These are phyloP conservation scores for Trichoderma hamatum DNA, from an alignment of 2,329 filamentous ascomycete species.

Conservation along the genomic window DNA sequence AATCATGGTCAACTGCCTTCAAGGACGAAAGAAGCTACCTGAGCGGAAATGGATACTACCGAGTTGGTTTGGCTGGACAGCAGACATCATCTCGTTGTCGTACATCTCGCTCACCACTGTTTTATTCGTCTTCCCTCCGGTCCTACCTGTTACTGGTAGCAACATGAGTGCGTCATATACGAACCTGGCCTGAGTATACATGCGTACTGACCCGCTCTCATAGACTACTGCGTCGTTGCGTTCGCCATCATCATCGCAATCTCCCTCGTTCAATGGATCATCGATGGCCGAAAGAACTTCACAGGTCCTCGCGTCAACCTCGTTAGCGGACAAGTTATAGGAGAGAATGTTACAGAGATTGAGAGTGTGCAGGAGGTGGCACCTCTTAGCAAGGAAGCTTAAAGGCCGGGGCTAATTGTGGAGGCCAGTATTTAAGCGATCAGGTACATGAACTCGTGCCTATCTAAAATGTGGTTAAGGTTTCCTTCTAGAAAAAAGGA, in stretches of 20 bases:
- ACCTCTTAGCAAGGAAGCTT: conserved; percentile 3
- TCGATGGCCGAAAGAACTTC: conserved; percentile 52
- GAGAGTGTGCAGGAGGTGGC: neutral
- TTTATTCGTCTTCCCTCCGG: conserved; percentile 72
- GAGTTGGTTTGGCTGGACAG: conserved; percentile 42
- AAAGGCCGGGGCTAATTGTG: neutral
- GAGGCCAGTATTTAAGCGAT: neutral
- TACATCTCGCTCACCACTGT: conserved; percentile 71
- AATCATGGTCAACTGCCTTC: conserved; percentile 67
- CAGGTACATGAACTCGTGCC: neutral
- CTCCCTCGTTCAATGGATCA: conserved; percentile 47
- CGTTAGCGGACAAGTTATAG: conserved; percentile 13
- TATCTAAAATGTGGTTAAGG: neutral
- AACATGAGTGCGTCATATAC: conserved; percentile 59
- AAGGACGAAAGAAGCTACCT: conserved; percentile 66
- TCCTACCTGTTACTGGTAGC: conserved; percentile 62
- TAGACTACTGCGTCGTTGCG: conserved; percentile 50
- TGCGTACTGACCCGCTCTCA: neutral
- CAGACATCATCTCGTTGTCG: conserved; percentile 52
- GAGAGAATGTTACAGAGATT: conserved; percentile 3
- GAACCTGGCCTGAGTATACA: accelerated
- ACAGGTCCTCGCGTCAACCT: conserved; percentile 37
- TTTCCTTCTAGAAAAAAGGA: neutral
- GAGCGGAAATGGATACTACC: conserved; percentile 45
- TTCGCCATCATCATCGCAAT: conserved; percentile 51